Base-by-base conservation (phyloP, 805 yeast species). In the Schwanniomyces vanrijiae region DNA sequence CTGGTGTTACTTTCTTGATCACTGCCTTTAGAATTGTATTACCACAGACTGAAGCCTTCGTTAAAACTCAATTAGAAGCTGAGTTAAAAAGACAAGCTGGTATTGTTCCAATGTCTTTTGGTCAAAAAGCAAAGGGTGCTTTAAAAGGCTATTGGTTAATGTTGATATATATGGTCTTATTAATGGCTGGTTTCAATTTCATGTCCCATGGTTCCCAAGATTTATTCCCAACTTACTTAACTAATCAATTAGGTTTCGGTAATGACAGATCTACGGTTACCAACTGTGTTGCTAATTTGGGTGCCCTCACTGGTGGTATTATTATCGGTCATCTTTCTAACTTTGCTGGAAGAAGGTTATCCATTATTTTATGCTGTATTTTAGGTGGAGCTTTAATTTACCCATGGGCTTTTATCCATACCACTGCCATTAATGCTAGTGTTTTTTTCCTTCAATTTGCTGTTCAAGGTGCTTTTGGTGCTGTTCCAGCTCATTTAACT, bases 381-480 rank as follows among this genome's bases (percentile, higher is more conserved):
- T 49, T 73, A 40, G 84, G 85, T 21, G 84, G 84, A 31, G 83
- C 83, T 1, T 64, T 84, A 49, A 69, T 83, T 41, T 84, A 84
- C 59, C 87, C 88, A 22, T 77, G 82, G 72, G 82, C 82, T 3
- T 81, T 78, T 57, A 62, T 48, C 21, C 40, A 45, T 19, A 54
- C 61, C 28, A 54, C 63, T 16, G 74, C 75, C 14, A 76, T 82
- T 21, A 73, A 80, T 51, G 86, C 83, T 25, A 83, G 84, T 1
- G 82, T 68, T 5, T 84, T 84, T 65, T 83, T 83, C 68, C 59
- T 84, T 58, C 87, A 83, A 60, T 77, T 79, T 57, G 78, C 80
- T 46, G 86, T 84, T 4, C 84, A 82, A 70, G 90, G 90, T 28
- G 83, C 83, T 5, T 86, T 88, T 86, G 90, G 90, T 51, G 80